Conservation (phyloP, 75 land plant species). For the Cryptomeria japonica region DNA sequence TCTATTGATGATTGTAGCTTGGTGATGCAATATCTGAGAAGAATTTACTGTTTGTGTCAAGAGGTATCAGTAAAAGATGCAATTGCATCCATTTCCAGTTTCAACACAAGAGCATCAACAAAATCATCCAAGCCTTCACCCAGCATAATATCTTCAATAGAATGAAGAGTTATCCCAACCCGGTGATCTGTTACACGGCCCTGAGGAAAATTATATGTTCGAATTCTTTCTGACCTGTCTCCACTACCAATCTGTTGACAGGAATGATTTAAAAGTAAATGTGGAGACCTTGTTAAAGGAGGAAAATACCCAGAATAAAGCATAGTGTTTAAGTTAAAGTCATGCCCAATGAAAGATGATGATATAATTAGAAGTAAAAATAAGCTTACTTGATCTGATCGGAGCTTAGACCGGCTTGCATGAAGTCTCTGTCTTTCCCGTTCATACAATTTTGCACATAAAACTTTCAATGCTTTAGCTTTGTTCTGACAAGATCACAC, state of each 20-base stretch:
- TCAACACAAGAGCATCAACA: constrained; percentile 81
- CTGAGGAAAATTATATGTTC: constrained; percentile 95
- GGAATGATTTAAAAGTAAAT: background rate
- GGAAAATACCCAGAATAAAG: background rate
- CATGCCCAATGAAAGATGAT: background rate
- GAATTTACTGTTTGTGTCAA: background rate
- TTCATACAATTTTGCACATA: constrained; percentile 89
- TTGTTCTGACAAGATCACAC: constrained; percentile 57
- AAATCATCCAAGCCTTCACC: constrained; percentile 85
- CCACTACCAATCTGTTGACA: constrained; percentile 83
- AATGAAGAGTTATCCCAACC: constrained; percentile 81
- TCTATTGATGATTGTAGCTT: background rate
- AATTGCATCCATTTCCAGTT: constrained; percentile 87
- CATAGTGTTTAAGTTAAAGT: background rate
- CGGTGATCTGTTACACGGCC: constrained; percentile 98
- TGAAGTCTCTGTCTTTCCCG: constrained; percentile 72
- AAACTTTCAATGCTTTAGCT: constrained; percentile 88
- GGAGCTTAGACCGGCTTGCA: constrained; percentile 68
- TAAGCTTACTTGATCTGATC: constrained; percentile 75
- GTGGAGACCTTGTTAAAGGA: background rate
- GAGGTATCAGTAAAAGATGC: constrained; percentile 47
- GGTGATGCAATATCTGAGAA: background rate
- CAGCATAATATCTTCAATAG: constrained; percentile 73
- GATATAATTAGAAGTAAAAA: background rate
- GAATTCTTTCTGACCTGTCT: constrained; percentile 94